Base-by-base conservation (phyloP, 2,329 filamentous ascomycete genomes). In the Fusarium secorum region DNA sequence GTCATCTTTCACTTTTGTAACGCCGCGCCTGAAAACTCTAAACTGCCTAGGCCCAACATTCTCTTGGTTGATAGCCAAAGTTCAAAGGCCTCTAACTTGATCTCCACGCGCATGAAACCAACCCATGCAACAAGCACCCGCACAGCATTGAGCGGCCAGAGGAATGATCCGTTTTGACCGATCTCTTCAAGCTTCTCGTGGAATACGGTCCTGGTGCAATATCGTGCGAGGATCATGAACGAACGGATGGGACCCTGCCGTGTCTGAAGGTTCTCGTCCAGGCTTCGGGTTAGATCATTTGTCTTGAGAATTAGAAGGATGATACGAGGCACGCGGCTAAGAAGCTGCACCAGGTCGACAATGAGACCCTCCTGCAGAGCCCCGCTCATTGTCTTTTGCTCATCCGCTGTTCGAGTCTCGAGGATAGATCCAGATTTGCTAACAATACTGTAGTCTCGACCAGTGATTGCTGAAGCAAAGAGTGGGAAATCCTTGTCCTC, bases 221-320 rank as follows among this genome's bases (percentile, higher is more conserved):
- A 92, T 36, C 89, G 82, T 6, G 90, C 90, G 32, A 93, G 83
- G 70, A 93, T 92, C 77, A 92, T 82, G 74, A 92, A 92, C 18
- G 83, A 87, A 51, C 89, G 85, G 70, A 91, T 86, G 6, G 90
- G 89, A 0, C 90, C 90, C 68, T 88, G 87, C 11, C 88, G 86
- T 1, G 93, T 96, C 60, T 95, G 91, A 39, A 97, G 85, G 77
- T 92, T 95, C 84, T 99, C 96, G 79, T 99, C 96, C 22, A 99
- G 87, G 75, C 92, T 96, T 71, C 96, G 90, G 20, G 96, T 99
- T 41, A 99, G 84, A 81, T 99, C 96, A 79, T 99, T 99, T 5
- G 96, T 99, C 83, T 99, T 99, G 68, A 99, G 86, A 73, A 99
- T 98, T 32, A 99, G 85, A 17, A 99, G 86, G 59, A 99, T 97